Evolutionary conservation across 1,139 yeast species (phyloP).

Genomic region (Candida sojae): DNA sequence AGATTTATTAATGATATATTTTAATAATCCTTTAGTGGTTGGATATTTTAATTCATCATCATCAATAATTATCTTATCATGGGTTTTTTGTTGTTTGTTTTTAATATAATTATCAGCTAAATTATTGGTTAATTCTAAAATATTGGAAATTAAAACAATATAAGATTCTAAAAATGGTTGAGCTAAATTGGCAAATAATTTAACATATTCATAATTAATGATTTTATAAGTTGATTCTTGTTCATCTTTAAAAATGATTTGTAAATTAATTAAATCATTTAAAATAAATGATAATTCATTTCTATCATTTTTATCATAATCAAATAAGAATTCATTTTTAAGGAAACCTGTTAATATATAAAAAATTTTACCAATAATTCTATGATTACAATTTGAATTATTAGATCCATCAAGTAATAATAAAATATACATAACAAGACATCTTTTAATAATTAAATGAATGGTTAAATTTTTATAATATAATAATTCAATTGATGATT

Average conservation of each 20-base stretch:
- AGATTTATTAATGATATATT: conserved; percentile 25
- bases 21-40: conserved; percentile 41
- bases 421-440: conserved; percentile 37
- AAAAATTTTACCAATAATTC: conserved; percentile 28
- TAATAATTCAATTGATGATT: conserved; percentile 42
- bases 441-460: conserved; percentile 41
- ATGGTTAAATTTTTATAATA: conserved; percentile 47
- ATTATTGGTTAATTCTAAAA: conserved; percentile 18
- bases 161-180: conserved; percentile 45
- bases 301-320: conserved; percentile 37
- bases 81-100: conserved; percentile 10
- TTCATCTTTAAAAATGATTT: conserved; percentile 15
- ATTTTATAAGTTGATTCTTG: conserved; percentile 21
- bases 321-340: conserved; percentile 48
- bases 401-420: conserved; percentile 15
- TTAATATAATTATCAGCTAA: conserved; percentile 15
- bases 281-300: conserved; percentile 33
- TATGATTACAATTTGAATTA: conserved; percentile 16
- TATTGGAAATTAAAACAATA: conserved; percentile 31
- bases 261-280: conserved; percentile 23
- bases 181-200: conserved; percentile 28
- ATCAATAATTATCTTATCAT: conserved; percentile 12
- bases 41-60: conserved; percentile 25
- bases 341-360: conserved; percentile 42
- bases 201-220: conserved; percentile 24